Evolutionary conservation across 495 filamentous ascomycete genomes (phyloP), one percentile per base, ranked within the genome.

Genomic region (Penicillium lividum): DNA sequence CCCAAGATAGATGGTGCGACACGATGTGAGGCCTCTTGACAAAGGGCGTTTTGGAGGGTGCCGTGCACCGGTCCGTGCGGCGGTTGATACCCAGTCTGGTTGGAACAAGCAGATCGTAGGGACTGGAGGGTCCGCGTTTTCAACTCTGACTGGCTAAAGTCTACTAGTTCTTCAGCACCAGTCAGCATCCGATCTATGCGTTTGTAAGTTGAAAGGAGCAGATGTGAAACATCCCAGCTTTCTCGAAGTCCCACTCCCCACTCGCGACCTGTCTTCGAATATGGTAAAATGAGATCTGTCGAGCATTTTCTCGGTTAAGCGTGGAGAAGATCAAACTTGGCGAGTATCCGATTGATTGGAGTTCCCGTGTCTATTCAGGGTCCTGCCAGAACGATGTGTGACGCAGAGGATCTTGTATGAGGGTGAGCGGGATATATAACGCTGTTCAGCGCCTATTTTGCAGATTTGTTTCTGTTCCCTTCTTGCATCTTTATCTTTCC

Each of bases 211-310:
- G 34, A 46, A 15, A 45, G 50, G 54, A 43, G 22, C 40, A 46
- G 42, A 54, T 51, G 22, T 67, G 64, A 69, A 69, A 67, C 64
- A 63, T 62, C 51, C 57, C 64, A 60, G 51, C 61, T 63, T 46
- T 42, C 56, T 60, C 42, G 13, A 49, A 51, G 46, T 49, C 44
- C 31, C 38, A 3, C 15, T 51, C 53, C 57, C 57, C 65, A 57
- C 65, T 50, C 8, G 28, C 38, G 49, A 36, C 46, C 33, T 36
- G 38, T 49, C 53, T 22, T 54, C 30, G 16, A 30, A 27, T 34
- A 34, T 42, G 50, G 46, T 13, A 47, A 28, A 51, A 51, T 54
- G 28, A 36, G 50, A 57, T 57, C 54, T 22, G 16, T 29, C 54
- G 7, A 53, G 42, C 40, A 28, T 28, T 56, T 40, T 22, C 36